phyloP scores from a whole-genome alignment of 768 basidiomycete species.

The Lactarius pseudohatsudake region DNA sequence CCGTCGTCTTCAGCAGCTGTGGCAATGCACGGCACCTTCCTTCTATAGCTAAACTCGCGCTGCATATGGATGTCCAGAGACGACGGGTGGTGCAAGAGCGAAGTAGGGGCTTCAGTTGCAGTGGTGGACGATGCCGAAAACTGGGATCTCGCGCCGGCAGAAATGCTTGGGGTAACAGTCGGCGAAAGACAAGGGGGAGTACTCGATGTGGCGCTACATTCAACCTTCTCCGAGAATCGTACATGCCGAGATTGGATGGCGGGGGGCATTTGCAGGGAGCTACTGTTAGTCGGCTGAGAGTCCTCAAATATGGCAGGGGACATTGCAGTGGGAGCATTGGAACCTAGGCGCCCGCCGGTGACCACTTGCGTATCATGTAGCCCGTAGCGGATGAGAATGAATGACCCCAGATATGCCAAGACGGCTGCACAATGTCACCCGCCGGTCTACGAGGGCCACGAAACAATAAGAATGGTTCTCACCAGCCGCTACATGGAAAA shows the following conservation, averaged over 20 bases:
- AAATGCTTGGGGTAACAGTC: constrained; percentile 1
- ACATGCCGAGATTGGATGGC: constrained; percentile 14
- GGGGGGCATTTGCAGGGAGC: constrained; percentile 1
- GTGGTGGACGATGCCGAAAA: neutral
- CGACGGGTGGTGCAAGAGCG: constrained; percentile 8
- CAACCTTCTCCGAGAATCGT: neutral
- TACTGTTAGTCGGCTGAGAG: neutral
- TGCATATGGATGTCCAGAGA: constrained; percentile 7
- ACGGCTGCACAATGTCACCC: constrained; percentile 11
- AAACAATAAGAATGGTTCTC: constrained; percentile 4
- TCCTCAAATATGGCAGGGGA: neutral
- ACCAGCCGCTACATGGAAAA: constrained; percentile 29
- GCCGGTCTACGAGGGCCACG: neutral
- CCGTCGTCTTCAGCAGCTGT: neutral
- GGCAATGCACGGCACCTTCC: constrained; percentile 1
- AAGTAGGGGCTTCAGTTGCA: neutral
- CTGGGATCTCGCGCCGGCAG: neutral
- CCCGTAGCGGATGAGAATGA: constrained; percentile 26
- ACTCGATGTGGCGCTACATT: neutral
- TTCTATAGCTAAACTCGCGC: constrained; percentile 1
- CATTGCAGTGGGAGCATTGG: neutral
- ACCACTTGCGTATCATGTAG: constrained; percentile 4
- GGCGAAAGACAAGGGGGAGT: neutral
- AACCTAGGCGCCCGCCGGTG: neutral
- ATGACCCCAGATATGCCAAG: constrained; percentile 23